phyloP scores from a whole-genome alignment of 2,329 filamentous ascomycete genomes.

The Dactylellina leptospora region DNA sequence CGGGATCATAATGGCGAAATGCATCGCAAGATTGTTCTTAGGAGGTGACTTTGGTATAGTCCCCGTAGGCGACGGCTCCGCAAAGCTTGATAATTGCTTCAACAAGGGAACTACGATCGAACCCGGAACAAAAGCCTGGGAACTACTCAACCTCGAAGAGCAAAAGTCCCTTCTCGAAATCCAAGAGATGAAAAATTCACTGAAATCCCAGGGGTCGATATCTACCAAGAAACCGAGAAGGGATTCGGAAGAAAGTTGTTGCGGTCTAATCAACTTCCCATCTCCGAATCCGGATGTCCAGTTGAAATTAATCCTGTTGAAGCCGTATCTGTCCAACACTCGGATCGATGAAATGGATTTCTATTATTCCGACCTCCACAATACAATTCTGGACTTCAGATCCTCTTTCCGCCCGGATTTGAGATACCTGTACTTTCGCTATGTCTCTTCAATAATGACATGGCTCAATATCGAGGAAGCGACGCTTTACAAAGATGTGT shows the following conservation, averaged over 20 bases:
- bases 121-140: not conserved
- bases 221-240: not conserved
- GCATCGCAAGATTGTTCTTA: constrained; percentile 12
- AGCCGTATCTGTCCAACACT: constrained; percentile 13
- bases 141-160: not conserved
- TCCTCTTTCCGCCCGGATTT: constrained; percentile 35
- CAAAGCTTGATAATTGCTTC: not conserved
- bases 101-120: not conserved
- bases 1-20: constrained; percentile 37
- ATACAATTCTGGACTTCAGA: constrained; percentile 34
- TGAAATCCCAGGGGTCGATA: not conserved
- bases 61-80: not conserved
- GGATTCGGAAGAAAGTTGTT: too few relatives aligned
- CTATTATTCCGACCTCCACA: constrained; percentile 30
- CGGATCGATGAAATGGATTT: constrained; percentile 26
- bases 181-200: not conserved
- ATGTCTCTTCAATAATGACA: constrained; percentile 23
- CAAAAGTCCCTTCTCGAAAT: constrained; percentile 5
- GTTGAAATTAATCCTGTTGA: constrained; percentile 33
- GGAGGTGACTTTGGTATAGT: constrained; percentile 32
- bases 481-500: constrained; percentile 16
- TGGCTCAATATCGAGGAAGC: constrained; percentile 38
- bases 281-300: not conserved
- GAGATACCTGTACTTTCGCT: constrained; percentile 35
- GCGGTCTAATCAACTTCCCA: not conserved